These are phyloP conservation scores for Coemansia sp. DNA, from an alignment of 371 early-diverging fungal species.

Conservation along the genomic window DNA sequence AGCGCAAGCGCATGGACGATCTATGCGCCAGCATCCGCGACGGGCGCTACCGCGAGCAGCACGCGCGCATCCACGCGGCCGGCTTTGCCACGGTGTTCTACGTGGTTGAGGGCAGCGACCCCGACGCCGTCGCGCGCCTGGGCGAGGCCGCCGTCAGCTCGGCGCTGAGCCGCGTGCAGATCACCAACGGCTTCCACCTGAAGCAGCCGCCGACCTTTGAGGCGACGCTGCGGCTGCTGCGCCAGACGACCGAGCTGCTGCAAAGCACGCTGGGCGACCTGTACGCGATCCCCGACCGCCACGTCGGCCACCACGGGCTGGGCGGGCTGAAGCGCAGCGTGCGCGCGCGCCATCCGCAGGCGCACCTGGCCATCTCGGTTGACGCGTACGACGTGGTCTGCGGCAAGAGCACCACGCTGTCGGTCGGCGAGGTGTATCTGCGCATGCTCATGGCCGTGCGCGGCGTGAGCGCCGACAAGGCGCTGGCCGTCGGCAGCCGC, in stretches of 20 bases:
- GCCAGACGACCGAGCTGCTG: slow-evolving; percentile 26
- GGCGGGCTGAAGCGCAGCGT: slow-evolving; percentile 55
- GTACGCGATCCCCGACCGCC: slow-evolving; percentile 60
- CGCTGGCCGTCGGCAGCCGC: slow-evolving; percentile 60
- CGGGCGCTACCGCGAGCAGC: slow-evolving; percentile 95
- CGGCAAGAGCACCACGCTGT: slow-evolving; percentile 65
- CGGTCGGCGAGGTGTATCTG: slow-evolving; percentile 69
- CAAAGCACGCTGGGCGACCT: slow-evolving; percentile 41
- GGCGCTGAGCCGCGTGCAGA: slow-evolving; percentile 53
- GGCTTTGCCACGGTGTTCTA: slow-evolving; percentile 77
- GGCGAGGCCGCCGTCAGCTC: slow-evolving; percentile 60
- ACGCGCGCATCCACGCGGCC: slow-evolving; percentile 71
- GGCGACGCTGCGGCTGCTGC: slow-evolving; percentile 34
- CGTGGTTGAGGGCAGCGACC: slow-evolving; percentile 78
- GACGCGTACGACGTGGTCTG: slow-evolving; percentile 62
- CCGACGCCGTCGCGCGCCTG: slow-evolving; percentile 78
- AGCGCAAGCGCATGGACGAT: slow-evolving; percentile 95
- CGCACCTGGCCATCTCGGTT: slow-evolving; percentile 58
- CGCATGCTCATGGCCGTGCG: slow-evolving; percentile 79
- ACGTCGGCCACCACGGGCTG: slow-evolving; percentile 56
- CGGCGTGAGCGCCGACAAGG: slow-evolving; percentile 84
- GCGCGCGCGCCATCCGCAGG: slow-evolving; percentile 41
- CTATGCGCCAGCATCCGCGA: slow-evolving; percentile 89
- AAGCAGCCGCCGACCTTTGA: slow-evolving; percentile 34
- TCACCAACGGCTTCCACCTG: slow-evolving; percentile 31